phyloP scores from a whole-genome alignment of 495 filamentous ascomycete genomes.

The Neurospora africana region DNA sequence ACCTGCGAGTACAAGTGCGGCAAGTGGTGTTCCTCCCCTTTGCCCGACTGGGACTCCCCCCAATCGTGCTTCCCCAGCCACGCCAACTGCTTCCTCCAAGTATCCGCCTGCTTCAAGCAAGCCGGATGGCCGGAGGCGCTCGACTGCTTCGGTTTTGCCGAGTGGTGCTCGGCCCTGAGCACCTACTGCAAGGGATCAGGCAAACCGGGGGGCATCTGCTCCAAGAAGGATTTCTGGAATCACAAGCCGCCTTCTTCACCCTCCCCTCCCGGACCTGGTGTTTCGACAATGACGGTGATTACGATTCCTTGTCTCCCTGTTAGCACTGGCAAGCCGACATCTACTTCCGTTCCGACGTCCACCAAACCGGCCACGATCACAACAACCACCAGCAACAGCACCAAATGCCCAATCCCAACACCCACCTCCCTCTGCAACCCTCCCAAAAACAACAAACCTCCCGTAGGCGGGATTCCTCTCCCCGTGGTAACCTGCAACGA shows the following conservation, averaged over 20 bases:
- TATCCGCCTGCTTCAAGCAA: slow-evolving; percentile 36
- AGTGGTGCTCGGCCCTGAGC: slow-evolving; percentile 31
- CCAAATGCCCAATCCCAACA: slow-evolving; percentile 29
- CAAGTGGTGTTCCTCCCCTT: slow-evolving; percentile 38
- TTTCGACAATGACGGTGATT: slow-evolving; percentile 17
- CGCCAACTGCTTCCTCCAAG: slow-evolving; percentile 31
- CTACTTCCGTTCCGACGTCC: slow-evolving; percentile 6
- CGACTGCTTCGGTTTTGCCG: slow-evolving; percentile 32
- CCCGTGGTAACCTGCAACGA: slow-evolving; percentile 44
- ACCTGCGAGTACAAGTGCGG: slow-evolving; percentile 41
- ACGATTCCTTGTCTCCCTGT: slow-evolving; percentile 22
- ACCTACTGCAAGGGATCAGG: slow-evolving; percentile 27
- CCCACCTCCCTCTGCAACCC: slow-evolving; percentile 37
- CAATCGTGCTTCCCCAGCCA: slow-evolving; percentile 25
- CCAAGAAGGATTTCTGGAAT: slow-evolving; percentile 19
- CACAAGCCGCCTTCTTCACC: slow-evolving; percentile 23
- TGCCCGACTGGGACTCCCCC: slow-evolving; percentile 33
- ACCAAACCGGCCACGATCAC: slow-evolving; percentile 2
- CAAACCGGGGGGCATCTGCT: background rate
- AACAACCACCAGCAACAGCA: slow-evolving; percentile 8
- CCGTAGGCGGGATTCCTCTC: slow-evolving; percentile 38
- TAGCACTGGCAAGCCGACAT: slow-evolving; percentile 20
- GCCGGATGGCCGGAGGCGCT: slow-evolving; percentile 37
- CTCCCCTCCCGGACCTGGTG: background rate
- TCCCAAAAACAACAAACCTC: slow-evolving; percentile 24